These are phyloP conservation scores for Alternaria sp. DNA, from an alignment of 2,329 filamentous ascomycete genomes.

Conservation along the genomic window DNA sequence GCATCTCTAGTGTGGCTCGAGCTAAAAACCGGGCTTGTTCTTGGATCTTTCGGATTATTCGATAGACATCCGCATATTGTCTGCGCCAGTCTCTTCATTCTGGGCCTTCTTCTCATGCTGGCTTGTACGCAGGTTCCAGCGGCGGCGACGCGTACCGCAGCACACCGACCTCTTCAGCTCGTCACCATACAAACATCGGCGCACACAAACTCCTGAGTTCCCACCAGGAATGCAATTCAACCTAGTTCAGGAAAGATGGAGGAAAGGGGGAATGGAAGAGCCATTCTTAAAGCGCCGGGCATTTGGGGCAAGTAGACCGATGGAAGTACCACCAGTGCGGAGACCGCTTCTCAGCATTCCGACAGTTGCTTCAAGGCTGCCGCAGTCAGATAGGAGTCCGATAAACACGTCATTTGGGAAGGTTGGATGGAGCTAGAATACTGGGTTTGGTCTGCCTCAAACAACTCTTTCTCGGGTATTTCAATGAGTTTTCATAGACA, in stretches of 20 bases:
- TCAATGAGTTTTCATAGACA: neutral
- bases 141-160: neutral
- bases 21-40: neutral
- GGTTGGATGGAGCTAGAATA: neutral
- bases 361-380: neutral
- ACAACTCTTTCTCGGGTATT: no score
- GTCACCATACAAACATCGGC: neutral
- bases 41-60: neutral
- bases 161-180: neutral
- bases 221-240: constrained; percentile 9
- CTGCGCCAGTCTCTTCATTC: neutral
- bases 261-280: neutral
- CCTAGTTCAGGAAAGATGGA: constrained; percentile 2
- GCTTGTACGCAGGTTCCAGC: neutral
- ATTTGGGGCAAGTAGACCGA: neutral
- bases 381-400: neutral
- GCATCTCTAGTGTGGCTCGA: neutral
- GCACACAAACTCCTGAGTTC: neutral
- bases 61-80: neutral
- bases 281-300: neutral
- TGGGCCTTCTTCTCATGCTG: neutral
- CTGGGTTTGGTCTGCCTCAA: neutral
- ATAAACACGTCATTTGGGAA: neutral
- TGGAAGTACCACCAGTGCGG: neutral
- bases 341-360: neutral